phyloP scores from a whole-genome alignment of 257 asterid species.

The Solanum phureja region DNA sequence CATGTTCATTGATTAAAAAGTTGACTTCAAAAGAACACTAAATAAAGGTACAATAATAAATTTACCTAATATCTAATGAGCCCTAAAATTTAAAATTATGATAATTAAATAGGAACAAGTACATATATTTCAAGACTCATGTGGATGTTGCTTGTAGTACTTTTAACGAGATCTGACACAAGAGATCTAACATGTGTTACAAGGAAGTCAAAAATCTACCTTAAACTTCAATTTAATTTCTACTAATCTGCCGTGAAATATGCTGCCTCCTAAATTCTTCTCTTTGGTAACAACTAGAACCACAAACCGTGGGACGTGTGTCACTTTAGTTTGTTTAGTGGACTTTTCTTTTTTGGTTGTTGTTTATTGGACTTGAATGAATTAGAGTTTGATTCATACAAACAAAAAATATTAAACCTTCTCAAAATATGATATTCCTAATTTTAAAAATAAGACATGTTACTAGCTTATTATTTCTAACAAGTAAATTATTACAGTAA shows the following conservation, averaged over 20 bases:
- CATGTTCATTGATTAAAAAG: no score
- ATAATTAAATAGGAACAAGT: no score
- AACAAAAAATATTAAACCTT: not conserved
- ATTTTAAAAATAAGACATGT: not conserved
- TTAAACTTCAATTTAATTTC: not conserved
- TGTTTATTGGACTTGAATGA: not conserved
- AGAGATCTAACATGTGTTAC: not conserved
- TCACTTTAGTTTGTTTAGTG: not conserved
- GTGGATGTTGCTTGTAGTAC: not conserved
- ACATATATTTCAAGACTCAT: not conserved
- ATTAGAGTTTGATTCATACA: not conserved
- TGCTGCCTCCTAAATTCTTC: not conserved
- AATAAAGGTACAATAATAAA: rapidly evolving
- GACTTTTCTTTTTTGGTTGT: not conserved
- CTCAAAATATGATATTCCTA: not conserved
- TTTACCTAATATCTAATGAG: no score
- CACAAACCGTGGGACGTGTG: not conserved
- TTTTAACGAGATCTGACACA: not conserved
- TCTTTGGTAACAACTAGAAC: not conserved
- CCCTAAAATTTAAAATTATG: no score
- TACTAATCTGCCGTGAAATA: not conserved
- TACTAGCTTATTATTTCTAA: not conserved
- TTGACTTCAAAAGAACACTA: no score
- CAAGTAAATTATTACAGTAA: not conserved
- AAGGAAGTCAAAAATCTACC: not conserved